These are phyloP conservation scores for Candida ascalaphidarum DNA, from an alignment of 805 yeast genomes.

Conservation along the genomic window DNA sequence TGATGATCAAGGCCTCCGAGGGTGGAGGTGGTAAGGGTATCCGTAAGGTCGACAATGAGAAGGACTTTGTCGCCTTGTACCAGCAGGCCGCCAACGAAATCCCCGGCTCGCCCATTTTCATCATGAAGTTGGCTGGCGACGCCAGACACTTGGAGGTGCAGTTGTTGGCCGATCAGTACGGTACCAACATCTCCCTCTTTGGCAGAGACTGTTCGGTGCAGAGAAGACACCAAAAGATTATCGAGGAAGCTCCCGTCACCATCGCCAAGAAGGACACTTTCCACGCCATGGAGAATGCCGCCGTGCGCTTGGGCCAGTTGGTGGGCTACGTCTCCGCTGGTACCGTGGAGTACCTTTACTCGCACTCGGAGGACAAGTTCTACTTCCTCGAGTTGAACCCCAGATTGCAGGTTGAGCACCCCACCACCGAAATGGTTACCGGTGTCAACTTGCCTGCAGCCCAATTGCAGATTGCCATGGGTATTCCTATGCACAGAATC, in stretches of 20 bases:
- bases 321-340: conserved; percentile 99
- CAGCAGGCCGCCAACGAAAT: conserved; percentile 95
- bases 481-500: conserved; percentile 93
- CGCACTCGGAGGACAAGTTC: conserved; percentile 89
- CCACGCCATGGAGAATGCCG: conserved; percentile 90
- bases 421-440: conserved; percentile 98
- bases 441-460: conserved; percentile 99
- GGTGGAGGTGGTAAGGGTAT: conserved; percentile 99
- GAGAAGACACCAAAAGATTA: conserved; percentile 98
- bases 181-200: conserved; percentile 91
- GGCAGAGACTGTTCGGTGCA: conserved; percentile 99
- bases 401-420: conserved; percentile 98
- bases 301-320: conserved; percentile 90
- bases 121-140: conserved; percentile 94
- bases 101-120: conserved; percentile 97
- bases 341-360: conserved; percentile 95
- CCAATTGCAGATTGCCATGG: conserved; percentile 98
- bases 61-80: conserved; percentile 67
- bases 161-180: conserved; percentile 95
- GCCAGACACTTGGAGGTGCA: conserved; percentile 99
- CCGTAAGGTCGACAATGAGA: conserved; percentile 85
- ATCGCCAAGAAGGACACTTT: conserved; percentile 84
- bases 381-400: conserved; percentile 96
- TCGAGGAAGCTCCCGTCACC: conserved; percentile 99
- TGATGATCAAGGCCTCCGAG: conserved; percentile 98